Evolutionary conservation across 129 eudicot species (phyloP).

Genomic region (Cynara cardunculus): DNA sequence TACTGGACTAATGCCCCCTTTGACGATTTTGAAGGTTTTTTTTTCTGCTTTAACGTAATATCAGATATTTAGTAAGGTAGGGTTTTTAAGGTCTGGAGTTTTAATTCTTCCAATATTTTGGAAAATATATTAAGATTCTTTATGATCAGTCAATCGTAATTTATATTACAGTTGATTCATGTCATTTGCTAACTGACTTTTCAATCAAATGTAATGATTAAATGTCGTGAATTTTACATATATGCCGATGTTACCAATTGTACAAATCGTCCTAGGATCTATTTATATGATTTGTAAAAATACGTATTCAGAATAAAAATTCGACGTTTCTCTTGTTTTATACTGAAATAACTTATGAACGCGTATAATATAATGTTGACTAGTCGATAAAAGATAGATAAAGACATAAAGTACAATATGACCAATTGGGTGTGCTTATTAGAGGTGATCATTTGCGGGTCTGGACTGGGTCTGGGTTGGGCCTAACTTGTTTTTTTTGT

Average conservation of each 20-base stretch:
- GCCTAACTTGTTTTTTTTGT: no score
- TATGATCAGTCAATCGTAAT: not conserved
- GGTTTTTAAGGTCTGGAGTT: not conserved
- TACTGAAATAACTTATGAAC: not conserved
- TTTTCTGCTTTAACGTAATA: no score
- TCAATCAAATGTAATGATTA: not conserved
- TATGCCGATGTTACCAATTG: not conserved
- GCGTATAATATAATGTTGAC: no score
- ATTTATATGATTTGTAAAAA: no score
- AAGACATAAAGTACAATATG: no score
- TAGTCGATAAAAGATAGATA: no score
- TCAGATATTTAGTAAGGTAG: no score
- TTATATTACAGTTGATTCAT: not conserved
- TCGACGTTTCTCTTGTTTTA: not conserved
- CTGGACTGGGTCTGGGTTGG: no score
- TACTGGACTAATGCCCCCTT: no score
- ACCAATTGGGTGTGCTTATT: no score
- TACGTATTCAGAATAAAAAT: not conserved
- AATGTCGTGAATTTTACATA: not conserved
- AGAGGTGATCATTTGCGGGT: no score
- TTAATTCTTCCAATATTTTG: not conserved
- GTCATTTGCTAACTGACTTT: not conserved
- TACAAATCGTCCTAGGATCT: not conserved
- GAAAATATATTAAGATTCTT: not conserved
- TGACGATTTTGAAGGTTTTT: no score